Conservation (phyloP, 345 rosid species). For the Brassica cretica region DNA sequence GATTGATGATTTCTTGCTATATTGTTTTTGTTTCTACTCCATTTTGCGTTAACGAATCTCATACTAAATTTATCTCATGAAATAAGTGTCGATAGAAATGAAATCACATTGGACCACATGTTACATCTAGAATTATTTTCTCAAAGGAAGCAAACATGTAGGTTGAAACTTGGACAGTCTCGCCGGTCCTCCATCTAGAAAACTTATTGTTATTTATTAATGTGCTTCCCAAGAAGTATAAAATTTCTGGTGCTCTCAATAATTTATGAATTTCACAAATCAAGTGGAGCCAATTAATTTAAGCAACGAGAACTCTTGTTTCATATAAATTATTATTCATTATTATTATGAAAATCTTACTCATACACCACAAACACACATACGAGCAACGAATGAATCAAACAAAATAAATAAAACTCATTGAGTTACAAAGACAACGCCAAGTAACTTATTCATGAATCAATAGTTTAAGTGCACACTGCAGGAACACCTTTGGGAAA, state of each 20-base stretch:
- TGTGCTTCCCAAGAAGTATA: background rate
- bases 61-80: background rate
- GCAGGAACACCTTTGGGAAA: constrained; percentile 37
- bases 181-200: background rate
- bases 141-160: background rate
- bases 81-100: background rate
- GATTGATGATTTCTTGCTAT: background rate
- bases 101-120: background rate
- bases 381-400: background rate
- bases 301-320: background rate
- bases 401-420: background rate
- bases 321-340: background rate
- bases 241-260: background rate
- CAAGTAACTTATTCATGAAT: constrained; percentile 2
- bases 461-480: constrained; percentile 23
- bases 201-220: background rate
- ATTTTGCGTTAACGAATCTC: background rate
- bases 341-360: background rate
- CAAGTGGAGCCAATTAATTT: background rate
- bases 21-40: background rate
- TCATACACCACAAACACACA: background rate
- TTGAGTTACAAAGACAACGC: constrained; percentile 12
- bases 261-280: background rate
- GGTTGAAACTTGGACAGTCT: background rate
- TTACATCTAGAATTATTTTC: background rate